Evolutionary conservation across 2,329 filamentous ascomycete species (phyloP).

Genomic region (Orbilia brochopaga): DNA sequence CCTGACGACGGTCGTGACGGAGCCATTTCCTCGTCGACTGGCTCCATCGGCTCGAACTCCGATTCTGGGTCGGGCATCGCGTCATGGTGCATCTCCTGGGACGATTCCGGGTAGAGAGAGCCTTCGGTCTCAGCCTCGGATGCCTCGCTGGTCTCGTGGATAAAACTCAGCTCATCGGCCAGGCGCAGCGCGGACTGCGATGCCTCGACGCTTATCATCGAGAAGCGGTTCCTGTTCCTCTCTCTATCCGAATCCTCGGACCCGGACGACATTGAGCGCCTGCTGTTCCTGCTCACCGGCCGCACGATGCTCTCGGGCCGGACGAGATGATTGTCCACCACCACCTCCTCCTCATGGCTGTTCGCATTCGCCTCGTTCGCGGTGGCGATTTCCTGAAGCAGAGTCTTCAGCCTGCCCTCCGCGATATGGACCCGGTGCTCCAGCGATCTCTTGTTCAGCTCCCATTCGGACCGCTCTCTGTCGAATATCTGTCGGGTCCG

Average conservation of each 20-base stretch:
- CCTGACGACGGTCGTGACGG: slow-evolving; percentile 42
- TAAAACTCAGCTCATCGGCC: slow-evolving; percentile 88
- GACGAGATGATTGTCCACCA: slow-evolving; percentile 28
- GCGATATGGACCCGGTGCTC: slow-evolving; percentile 89
- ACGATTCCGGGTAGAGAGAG: slow-evolving; percentile 45
- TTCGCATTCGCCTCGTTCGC: slow-evolving; percentile 53
- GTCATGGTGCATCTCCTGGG: slow-evolving; percentile 31
- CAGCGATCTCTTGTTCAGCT: slow-evolving; percentile 77
- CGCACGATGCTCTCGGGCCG: slow-evolving; percentile 52
- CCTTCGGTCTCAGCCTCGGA: slow-evolving; percentile 47
- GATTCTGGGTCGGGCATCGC: slow-evolving; percentile 19
- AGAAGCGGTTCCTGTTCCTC: slow-evolving; percentile 71
- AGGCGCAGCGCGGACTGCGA: slow-evolving; percentile 73
- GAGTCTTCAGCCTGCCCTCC: slow-evolving; percentile 79
- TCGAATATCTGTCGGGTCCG: slow-evolving; percentile 80
- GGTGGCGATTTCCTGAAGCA: slow-evolving; percentile 83
- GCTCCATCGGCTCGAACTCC: slow-evolving; percentile 33
- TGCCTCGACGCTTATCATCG: slow-evolving; percentile 67
- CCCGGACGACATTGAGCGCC: slow-evolving; percentile 39
- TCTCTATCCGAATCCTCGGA: slow-evolving; percentile 62
- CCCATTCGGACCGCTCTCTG: slow-evolving; percentile 82
- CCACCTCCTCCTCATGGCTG: slow-evolving; percentile 56
- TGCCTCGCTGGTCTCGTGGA: slow-evolving; percentile 66
- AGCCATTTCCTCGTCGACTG: slow-evolving; percentile 34
- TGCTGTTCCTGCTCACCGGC: slow-evolving; percentile 48